Base-by-base conservation (phyloP, 371 early-diverging fungal species). In the Rhizomucor pusillus region DNA sequence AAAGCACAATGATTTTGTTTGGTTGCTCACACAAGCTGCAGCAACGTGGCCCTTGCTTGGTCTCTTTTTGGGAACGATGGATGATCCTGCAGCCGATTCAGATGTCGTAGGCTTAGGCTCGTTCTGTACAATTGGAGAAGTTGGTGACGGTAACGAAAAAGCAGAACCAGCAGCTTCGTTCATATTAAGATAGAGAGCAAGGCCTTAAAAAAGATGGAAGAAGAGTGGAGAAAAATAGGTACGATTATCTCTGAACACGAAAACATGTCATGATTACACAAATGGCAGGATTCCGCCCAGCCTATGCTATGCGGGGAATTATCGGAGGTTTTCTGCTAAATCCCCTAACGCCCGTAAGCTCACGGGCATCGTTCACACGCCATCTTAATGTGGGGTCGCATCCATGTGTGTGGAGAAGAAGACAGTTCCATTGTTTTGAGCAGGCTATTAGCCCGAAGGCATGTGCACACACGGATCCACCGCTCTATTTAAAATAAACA, bases 31-130 rank as follows among this genome's bases (percentile, higher is more conserved):
- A 54, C 60, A 60, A 19, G 60, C 60, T 19, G 60, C 53, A 53
- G 46, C 44, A 24, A 60, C 60, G 50, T 60, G 60, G 34, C 55
- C 41, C 46, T 60, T 60, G n/a, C 46, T 55, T 10, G 60, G 37
- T 33, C 56, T 41, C 33, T 50, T 54, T 37, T 57, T 57, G 12
- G 50, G 50, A 18, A 50, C 6, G 29, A 34, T 25, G 4, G 53
- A 41, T 4, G 41, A 41, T 41, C 16, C 14, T 3, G 16, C 12
- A 41, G 9, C 10, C 12, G 25, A 24, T 6, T 14, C 35, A 4
- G 25, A 34, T 14, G 51, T 51, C 4, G 51, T 12, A 19, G 3
- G 4, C 11, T 41, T 41, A 5, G 41, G 41, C 11, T 41, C 19
- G 41, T 5, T 41, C 41, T 16, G 41, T 41, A 16, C 41, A 14